Base-by-base conservation (phyloP, 2,329 filamentous ascomycete genomes). In the Scolecobasidium constrictum region DNA sequence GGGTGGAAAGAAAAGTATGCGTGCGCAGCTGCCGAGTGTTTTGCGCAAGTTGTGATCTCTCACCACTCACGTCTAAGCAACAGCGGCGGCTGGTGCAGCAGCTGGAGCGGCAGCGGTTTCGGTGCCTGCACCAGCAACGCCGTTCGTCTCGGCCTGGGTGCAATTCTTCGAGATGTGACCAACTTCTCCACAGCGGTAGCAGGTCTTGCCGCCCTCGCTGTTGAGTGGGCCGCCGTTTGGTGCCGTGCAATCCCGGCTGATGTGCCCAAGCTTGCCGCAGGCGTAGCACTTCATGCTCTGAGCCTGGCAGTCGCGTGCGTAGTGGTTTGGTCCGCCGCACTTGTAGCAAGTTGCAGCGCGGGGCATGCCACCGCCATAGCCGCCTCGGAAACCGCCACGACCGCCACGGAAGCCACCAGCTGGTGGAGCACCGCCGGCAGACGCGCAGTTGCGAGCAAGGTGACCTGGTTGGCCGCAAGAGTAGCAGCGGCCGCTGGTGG, bases 221-320 rank as follows among this genome's bases (percentile, higher is more conserved):
- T 92, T 95, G 52, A 96, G 74, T 37, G 90, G 87, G 18, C 92
- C 92, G 45, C 92, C 92, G 64, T 96, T 96, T 50, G 92, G 90
- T 48, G 90, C 86, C 37, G 88, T 94, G 74, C 92, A 98, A 67
- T 98, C 92, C 56, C 81, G 76, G 46, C 85, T 93, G 64, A 94
- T 94, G 69, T 94, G 87, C 40, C 86, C 86, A 43, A 94, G 78
- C 72, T 94, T 94, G 62, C 88, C 88, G 61, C 88, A 95, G 52
- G 88, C 88, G 59, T 94, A 95, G 75, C 88, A 95, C 72, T 95
- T 95, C 86, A 94, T 94, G 49, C 87, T 86, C 67, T 94, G 87
- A 53, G 92, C 88, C 72, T 96, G 92, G 74, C 92, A 98, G 59
- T 98, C 92, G 51, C 92, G 84, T 50, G 92, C 92, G 61, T 94